These are phyloP conservation scores for Aspergillus coremiiformis DNA, from an alignment of 495 filamentous ascomycete species.

Conservation along the genomic window DNA sequence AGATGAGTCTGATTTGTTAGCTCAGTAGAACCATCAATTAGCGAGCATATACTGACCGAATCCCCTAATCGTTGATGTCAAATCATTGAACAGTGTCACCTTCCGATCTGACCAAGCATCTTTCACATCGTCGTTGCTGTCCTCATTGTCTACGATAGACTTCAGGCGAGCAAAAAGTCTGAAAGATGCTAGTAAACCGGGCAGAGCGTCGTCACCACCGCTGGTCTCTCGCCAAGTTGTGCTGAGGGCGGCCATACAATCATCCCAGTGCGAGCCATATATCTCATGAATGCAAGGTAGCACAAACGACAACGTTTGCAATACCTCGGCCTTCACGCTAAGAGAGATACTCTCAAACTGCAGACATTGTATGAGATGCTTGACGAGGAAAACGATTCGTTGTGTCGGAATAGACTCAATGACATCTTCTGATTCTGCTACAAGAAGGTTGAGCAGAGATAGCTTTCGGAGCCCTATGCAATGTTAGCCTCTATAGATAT, in stretches of 20 bases:
- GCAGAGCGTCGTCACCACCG: slow-evolving; percentile 43
- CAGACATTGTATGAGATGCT: slow-evolving; percentile 66
- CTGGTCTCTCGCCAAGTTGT: slow-evolving; percentile 44
- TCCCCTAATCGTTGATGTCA: slow-evolving; percentile 47
- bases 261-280: slow-evolving; percentile 81
- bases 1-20: slow-evolving; percentile 32
- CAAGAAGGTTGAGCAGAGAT: slow-evolving; percentile 50
- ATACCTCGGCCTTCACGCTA: slow-evolving; percentile 44
- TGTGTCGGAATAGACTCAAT: slow-evolving; percentile 60
- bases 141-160: slow-evolving; percentile 47
- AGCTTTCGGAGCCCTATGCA: slow-evolving; percentile 45
- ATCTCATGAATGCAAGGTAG: slow-evolving; percentile 65
- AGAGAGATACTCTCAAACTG: slow-evolving; percentile 41
- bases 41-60: slow-evolving; percentile 29
- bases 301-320: slow-evolving; percentile 55
- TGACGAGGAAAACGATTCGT: slow-evolving; percentile 72
- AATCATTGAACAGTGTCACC: slow-evolving; percentile 39
- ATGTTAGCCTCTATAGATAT: slow-evolving; percentile 13
- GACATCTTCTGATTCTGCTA: slow-evolving; percentile 46
- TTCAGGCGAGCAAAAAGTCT: slow-evolving; percentile 59
- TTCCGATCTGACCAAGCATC: slow-evolving; percentile 59
- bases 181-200: slow-evolving; percentile 61
- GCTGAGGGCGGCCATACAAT: slow-evolving; percentile 51
- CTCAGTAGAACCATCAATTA: neutral
- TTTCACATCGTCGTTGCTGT: slow-evolving; percentile 77